Base-by-base conservation (phyloP, 208 protist species). In the Acanthamoeba sp. region DNA sequence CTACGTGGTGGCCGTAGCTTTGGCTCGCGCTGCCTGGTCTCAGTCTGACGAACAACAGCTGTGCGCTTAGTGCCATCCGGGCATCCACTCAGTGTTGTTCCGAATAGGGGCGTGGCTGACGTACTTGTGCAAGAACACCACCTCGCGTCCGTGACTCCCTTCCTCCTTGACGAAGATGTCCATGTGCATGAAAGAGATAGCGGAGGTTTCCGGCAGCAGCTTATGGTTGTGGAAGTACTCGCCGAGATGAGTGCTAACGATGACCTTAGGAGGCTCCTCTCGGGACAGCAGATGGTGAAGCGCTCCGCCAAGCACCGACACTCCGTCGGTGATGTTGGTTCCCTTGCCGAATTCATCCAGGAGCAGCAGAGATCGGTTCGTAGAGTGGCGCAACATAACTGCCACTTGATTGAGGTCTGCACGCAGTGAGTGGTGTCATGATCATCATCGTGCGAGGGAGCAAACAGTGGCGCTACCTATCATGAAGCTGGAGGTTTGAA, bases 311-410 rank as follows among this genome's bases (percentile, higher is more conserved):
- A 93, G 62, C 6, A 93, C 42, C 6, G 88, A 40, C 4, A 93
- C 62, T 2, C 88, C 88, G 9, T 93, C 88, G 59, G 24, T 27
- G 6, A 93, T 59, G 62, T 78, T 93, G 52, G 95, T 96, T 32
- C 95, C 98, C 45, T 98, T 98, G 29, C 98, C 98, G 95, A 99
- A 99, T 93, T 99, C 98, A 94, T 99, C 98, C 45, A 99, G 50
- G 24, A 99, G 87, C 10, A 99, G 93, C 38, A 99, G 95, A 9
- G 97, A 97, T 18, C 95, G 73, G 10, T 71, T 91, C 71, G 96
- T 95, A 27, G 95, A 80, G 57, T 73, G 42, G 36, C 92, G 80
- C 34, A 97, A 27, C 96, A 97, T 97, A 20, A 32, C 16, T 1
- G 94, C 69, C 10, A 97, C 69, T n/a, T 96, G 93, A 7, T 55